A percentile compares a stretch with the other conserved stretches of the same genome.
These are phyloP conservation scores for Cladophialophora immunda DNA, from an alignment of 2,329 filamentous ascomycete genomes.

Conservation along the genomic window DNA sequence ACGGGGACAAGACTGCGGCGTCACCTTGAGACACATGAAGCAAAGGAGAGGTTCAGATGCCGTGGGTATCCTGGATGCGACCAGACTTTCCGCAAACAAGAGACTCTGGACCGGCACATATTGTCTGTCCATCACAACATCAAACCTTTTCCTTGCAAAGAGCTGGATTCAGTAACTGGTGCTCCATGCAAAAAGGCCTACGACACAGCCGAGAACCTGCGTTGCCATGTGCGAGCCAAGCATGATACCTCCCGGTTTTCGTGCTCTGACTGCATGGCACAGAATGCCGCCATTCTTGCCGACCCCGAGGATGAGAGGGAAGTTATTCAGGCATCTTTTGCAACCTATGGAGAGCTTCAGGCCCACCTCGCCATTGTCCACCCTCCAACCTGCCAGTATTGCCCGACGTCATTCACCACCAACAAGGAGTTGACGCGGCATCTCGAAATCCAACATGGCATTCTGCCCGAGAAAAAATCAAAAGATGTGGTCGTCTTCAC, in stretches of 20 bases:
- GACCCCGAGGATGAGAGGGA: conserved; percentile 44
- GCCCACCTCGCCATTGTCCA: conserved; percentile 78
- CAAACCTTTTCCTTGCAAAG: conserved; percentile 75
- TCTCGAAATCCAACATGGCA: conserved; percentile 77
- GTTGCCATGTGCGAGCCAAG: conserved; percentile 73
- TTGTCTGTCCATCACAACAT: conserved; percentile 76
- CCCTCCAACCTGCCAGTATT: conserved; percentile 75
- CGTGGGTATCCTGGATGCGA: conserved; percentile 74
- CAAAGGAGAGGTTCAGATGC: conserved; percentile 78
- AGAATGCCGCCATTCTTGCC: conserved; percentile 46
- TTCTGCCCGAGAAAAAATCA: conserved; percentile 52
- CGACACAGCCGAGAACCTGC: conserved; percentile 75
- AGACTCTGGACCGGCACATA: conserved; percentile 84
- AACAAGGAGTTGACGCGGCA: conserved; percentile 76
- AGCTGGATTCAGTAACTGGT: conserved; percentile 62
- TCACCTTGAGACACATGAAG: conserved; percentile 80
- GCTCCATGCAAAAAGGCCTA: conserved; percentile 73
- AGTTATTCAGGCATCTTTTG: conserved; percentile 66
- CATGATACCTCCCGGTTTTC: conserved; percentile 77
- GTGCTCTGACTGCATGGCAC: conserved; percentile 74
- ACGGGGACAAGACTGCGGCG: conserved; percentile 79
- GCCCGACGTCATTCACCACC: conserved; percentile 72
- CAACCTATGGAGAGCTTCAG: conserved; percentile 75
- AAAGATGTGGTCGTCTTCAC: conserved; percentile 54
- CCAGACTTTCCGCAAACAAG: conserved; percentile 84